These are phyloP conservation scores for Penicillium bovifimosum DNA, from an alignment of 495 filamentous ascomycete genomes.

Conservation along the genomic window DNA sequence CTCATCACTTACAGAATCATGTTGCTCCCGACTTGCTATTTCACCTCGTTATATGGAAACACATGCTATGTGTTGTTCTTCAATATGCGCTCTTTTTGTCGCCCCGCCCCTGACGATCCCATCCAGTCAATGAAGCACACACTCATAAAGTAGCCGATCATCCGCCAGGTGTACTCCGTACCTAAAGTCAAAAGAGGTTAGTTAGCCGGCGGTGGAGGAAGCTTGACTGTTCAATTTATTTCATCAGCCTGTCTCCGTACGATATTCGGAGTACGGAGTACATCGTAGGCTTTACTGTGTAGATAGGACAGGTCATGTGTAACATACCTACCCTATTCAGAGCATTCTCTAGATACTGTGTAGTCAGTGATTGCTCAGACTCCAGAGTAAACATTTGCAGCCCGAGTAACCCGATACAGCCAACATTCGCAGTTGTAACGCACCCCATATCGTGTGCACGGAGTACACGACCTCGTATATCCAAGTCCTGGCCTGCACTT, in stretches of 20 bases:
- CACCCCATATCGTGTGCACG: too few relatives aligned
- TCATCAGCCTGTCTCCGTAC: too few relatives aligned
- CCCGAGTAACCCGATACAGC: background rate
- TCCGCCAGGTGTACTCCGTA: background rate
- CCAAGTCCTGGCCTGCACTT: too few relatives aligned
- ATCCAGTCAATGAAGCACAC: background rate
- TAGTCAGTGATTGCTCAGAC: too few relatives aligned
- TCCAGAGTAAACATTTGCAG: too few relatives aligned
- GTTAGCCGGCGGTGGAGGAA: background rate
- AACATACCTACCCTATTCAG: too few relatives aligned
- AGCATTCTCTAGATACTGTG: too few relatives aligned
- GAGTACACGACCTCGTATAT: too few relatives aligned
- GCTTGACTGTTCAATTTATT: background rate
- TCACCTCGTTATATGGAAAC: background rate
- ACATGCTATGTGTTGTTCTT: background rate
- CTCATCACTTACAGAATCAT: too few relatives aligned
- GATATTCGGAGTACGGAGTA: background rate
- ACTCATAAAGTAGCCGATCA: slow-evolving; percentile 4
- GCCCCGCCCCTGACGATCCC: slow-evolving; percentile 10
- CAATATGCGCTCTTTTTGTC: slow-evolving; percentile 2
- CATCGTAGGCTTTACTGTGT: background rate
- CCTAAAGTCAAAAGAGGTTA: background rate
- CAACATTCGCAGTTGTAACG: background rate
- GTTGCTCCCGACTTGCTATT: background rate
- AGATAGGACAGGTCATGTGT: too few relatives aligned